These are phyloP conservation scores for Eucalyptus regnans DNA, from an alignment of 345 rosid species.

Conservation along the genomic window DNA sequence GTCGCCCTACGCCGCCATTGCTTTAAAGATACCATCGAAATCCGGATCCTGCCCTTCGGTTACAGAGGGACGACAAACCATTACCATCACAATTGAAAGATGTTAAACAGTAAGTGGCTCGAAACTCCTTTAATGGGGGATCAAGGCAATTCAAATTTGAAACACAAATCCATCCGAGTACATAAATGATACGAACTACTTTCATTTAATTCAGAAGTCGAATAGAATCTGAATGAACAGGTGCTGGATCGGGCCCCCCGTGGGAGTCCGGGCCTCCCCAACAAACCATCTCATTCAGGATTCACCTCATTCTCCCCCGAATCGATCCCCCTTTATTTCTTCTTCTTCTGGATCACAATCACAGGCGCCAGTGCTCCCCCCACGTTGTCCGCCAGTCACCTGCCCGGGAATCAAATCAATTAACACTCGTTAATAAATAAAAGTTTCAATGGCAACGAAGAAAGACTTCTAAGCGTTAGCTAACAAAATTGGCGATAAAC, in stretches of 20 bases:
- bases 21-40: background rate
- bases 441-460: background rate
- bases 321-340: background rate
- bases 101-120: background rate
- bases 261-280: background rate
- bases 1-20: background rate
- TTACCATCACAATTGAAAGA: background rate
- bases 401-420: background rate
- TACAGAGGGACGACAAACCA: background rate
- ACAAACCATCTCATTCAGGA: background rate
- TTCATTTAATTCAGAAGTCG: background rate
- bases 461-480: background rate
- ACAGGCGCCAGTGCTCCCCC: background rate
- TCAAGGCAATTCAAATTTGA: background rate
- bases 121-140: background rate
- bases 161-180: background rate
- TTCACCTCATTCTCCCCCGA: background rate
- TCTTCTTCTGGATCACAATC: background rate
- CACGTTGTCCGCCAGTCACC: background rate
- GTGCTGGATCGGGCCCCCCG: too few species aligned
- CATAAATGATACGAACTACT: background rate
- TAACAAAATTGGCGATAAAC: background rate
- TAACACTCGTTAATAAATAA: background rate
- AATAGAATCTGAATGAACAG: too few species aligned
- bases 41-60: background rate